Percentiles rank a stretch among this genome's conserved stretches.
Conservation (phyloP, 106 monocot species). For the Dendrobium officinale region DNA sequence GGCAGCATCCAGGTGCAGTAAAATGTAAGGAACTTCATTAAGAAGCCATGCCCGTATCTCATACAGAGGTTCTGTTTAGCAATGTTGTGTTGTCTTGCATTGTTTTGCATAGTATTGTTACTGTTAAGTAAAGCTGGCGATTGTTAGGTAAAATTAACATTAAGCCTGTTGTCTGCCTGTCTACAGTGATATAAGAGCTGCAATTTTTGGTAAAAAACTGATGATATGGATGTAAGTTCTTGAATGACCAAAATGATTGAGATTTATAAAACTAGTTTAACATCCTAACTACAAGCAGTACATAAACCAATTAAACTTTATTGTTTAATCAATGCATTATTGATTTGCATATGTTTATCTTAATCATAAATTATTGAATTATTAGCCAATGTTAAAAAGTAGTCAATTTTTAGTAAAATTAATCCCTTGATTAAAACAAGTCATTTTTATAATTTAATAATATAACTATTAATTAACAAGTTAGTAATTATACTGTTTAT, state of each 20-base stretch:
- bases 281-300: background rate
- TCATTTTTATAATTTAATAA: too few species aligned
- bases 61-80: background rate
- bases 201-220: background rate
- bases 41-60: background rate
- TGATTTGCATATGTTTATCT: too few species aligned
- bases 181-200: background rate
- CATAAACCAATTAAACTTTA: too few species aligned
- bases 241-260: background rate
- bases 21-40: background rate
- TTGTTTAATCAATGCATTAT: too few species aligned
- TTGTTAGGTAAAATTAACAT: background rate
- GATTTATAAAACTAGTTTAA: background rate
- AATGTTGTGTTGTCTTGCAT: too few species aligned
- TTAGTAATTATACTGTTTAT: too few species aligned
- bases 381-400: too few species aligned
- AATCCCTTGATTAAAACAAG: too few species aligned
- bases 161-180: background rate
- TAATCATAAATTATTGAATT: too few species aligned
- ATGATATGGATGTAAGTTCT: background rate
- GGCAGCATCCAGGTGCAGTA: background rate
- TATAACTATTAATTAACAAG: too few species aligned
- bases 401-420: too few species aligned
- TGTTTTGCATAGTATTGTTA: too few species aligned
- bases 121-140: background rate